Base-by-base conservation (phyloP, 2,329 filamentous ascomycete genomes). In the Trichoderma arundinaceum region DNA sequence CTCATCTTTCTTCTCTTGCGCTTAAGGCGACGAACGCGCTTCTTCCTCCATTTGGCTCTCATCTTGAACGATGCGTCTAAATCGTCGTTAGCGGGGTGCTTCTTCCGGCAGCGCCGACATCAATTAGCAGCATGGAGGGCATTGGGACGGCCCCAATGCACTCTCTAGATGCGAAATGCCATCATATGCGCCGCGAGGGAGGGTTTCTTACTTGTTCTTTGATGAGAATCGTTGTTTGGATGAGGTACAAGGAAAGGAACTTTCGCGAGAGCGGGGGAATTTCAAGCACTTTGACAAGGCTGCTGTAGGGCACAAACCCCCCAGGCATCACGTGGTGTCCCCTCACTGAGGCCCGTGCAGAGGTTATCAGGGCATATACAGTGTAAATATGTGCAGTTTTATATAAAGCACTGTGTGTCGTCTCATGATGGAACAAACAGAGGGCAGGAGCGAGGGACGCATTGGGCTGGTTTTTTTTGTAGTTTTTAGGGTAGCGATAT, bases 1-100 rank as follows among this genome's bases (percentile, higher is more conserved):
- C 95, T 90, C 86, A 95, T 97, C 94, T 99, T 99, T 93, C 95
- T 96, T 87, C 95, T 93, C 94, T 99, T 99, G 82, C 94, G 91
- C 91, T 98, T 98, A 83, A 99, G 92, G 84, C 95, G 90, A 79
- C 95, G 89, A 85, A 97, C 94, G 83, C 95, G 89, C 94, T 99
- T 99, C 92, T 99, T 99, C 88, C 94, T 95, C 95, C 95, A 98
- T 88, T 98, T 98, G 81, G 93, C 94, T 95, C 94, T 86, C 87
- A 89, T 88, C 84, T 83, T 88, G 84, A 83, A 83, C 80, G 74
- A 75, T 72, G 72, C 58, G 65, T 61, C 71, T 72, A 63, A 39
- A 12, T 17, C 49, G 9, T 32, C 6, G 56, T 72, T 69, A 72
- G 69, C 49, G 33, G 35, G 35, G 19, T 53, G 32, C 10, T 53